phyloP scores from a whole-genome alignment of 164 flowering plant species.

The Akebia trifoliata region DNA sequence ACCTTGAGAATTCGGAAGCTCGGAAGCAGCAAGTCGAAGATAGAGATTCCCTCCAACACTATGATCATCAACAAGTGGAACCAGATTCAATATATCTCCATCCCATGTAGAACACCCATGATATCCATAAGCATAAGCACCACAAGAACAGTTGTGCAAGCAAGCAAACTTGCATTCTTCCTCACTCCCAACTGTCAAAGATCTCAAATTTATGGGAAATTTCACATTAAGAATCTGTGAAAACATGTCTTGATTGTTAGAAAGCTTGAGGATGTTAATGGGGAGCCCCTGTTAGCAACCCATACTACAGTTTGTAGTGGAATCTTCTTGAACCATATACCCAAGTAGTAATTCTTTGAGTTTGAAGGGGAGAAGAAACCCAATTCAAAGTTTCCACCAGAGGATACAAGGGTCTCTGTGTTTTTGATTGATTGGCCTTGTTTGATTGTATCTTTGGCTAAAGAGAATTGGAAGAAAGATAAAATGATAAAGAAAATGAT shows the following conservation, averaged over 20 bases:
- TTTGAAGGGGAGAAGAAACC: slow-evolving; percentile 34
- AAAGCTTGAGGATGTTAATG: slow-evolving; percentile 23
- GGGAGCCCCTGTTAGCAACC: slow-evolving; percentile 45
- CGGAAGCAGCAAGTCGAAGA: slow-evolving; percentile 1
- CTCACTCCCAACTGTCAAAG: not conserved
- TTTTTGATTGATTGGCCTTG: too few species aligned
- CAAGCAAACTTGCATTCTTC: slow-evolving; percentile 19
- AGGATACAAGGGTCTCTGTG: not conserved
- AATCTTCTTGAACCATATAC: slow-evolving; percentile 25
- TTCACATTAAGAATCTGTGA: slow-evolving; percentile 10
- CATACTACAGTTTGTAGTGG: slow-evolving; percentile 21
- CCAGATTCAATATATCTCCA: not conserved
- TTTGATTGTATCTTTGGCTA: too few species aligned
- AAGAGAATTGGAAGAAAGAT: too few species aligned
- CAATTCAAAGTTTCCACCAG: slow-evolving; percentile 16
- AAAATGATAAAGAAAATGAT: slow-evolving; percentile 4
- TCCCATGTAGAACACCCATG: slow-evolving; percentile 10
- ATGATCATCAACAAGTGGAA: not conserved
- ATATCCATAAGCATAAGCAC: slow-evolving; percentile 26
- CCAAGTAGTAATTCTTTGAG: slow-evolving; percentile 27
- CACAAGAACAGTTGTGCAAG: slow-evolving; percentile 29
- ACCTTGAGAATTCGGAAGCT: not conserved
- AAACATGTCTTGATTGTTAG: slow-evolving; percentile 17
- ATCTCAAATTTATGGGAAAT: slow-evolving; percentile 12
- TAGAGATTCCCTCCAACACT: slow-evolving; percentile 7